These are phyloP conservation scores for Lasiodiplodia hormozganensis DNA, from an alignment of 2,329 filamentous ascomycete genomes.

Conservation along the genomic window DNA sequence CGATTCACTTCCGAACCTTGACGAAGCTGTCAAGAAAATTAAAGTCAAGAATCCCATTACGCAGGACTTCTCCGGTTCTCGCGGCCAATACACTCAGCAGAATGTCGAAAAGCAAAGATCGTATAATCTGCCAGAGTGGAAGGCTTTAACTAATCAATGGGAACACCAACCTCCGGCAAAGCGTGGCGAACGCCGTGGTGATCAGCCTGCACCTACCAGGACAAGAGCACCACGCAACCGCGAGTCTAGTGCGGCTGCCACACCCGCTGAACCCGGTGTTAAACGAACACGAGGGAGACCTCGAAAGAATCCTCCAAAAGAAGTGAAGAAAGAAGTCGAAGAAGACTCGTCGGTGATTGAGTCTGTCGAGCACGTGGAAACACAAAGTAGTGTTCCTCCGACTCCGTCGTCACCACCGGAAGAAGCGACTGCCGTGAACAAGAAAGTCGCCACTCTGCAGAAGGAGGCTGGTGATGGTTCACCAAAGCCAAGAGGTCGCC, in stretches of 20 bases:
- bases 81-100: slow-evolving; percentile 94
- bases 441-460: slow-evolving; percentile 37
- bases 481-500: slow-evolving; percentile 62
- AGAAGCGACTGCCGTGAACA: slow-evolving; percentile 20
- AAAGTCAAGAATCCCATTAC: slow-evolving; percentile 96
- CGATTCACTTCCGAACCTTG: slow-evolving; percentile 75
- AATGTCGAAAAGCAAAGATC: slow-evolving; percentile 96
- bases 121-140: slow-evolving; percentile 97
- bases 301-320: slow-evolving; percentile 43
- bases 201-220: slow-evolving; percentile 41
- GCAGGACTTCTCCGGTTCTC: slow-evolving; percentile 95
- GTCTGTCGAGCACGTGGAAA: slow-evolving; percentile 37
- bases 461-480: slow-evolving; percentile 50
- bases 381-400: slow-evolving; percentile 43
- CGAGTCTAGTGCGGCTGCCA: slow-evolving; percentile 38
- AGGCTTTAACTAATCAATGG: slow-evolving; percentile 88
- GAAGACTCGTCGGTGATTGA: slow-evolving; percentile 36
- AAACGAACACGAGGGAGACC: slow-evolving; percentile 60
- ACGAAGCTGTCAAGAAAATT: slow-evolving; percentile 88
- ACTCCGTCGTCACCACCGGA: slow-evolving; percentile 52
- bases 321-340: slow-evolving; percentile 45
- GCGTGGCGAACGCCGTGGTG: slow-evolving; percentile 75
- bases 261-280: slow-evolving; percentile 44
- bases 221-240: slow-evolving; percentile 44
- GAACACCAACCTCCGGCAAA: slow-evolving; percentile 94